Evolutionary conservation across 2,329 filamentous ascomycete species (phyloP), one percentile per base, ranked within the genome.

Genomic region (Teratosphaeria pseudoeucalypti): DNA sequence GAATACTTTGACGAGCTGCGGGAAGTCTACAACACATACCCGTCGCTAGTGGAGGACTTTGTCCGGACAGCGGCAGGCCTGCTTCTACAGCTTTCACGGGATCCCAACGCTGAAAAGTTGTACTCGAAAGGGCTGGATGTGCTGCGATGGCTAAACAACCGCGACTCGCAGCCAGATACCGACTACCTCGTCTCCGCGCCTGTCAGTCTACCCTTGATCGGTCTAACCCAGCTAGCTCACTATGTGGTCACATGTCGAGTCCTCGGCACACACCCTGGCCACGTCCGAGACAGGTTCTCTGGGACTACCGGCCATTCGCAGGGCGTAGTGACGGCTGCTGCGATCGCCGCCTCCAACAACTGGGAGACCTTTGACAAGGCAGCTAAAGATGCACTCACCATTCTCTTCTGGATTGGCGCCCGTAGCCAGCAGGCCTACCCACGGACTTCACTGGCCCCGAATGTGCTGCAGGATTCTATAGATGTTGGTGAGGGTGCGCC

Each of bases 1-100:
- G 95, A 99, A 77, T 99, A 99, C 77, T 99, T 99, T 70, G 92
- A 99, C 67, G 94, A 99, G 79, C 83, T 99, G 63, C 86, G 94
- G 59, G 88, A 95, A 74, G 84, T 97, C 60, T 92, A 92, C 79
- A 85, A 81, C 68, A 96, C 92, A 61, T 99, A 99, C 77, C 87
- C 89, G 12, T 88, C 88, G 32, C 95, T 99, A 66, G 85, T 96
- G 5, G 88, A 90, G 66, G 90, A 95, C 65, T 85, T 97, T 64
- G 83, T 99, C 70, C 82, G 82, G 32, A 83, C 85, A 27, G 87
- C 91, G 7, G 92, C 94, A 14, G 88, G 95, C 70, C 85, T 95
- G 58, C 83, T 99, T n/a, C 90, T 92, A 72, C 86, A 80, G 29
- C 82, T 99, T 52, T 87, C 92, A 39, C 85, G 88, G 66, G 88